phyloP scores from a whole-genome alignment of 306 rosid species.

The Trichosanthes cucumerina region DNA sequence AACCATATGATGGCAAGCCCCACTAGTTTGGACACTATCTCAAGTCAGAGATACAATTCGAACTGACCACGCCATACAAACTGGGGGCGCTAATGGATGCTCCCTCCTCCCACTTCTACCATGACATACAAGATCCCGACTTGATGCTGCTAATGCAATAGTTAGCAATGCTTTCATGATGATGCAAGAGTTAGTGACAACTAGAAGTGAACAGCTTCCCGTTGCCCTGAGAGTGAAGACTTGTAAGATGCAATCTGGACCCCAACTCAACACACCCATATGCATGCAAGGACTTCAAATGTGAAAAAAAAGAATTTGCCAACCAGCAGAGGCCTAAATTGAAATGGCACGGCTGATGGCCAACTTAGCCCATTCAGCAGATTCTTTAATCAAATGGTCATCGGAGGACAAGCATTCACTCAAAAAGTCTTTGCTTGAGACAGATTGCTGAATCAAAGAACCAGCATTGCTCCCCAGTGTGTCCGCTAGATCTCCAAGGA shows the following conservation, averaged over 20 bases:
- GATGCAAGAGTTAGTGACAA: conserved; percentile 89
- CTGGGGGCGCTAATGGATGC: conserved; percentile 2
- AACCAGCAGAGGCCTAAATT: conserved; percentile 38
- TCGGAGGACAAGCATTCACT: conserved; percentile 85
- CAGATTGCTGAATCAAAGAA: conserved; percentile 78
- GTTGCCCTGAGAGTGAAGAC: conserved; percentile 58
- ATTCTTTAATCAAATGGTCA: conserved; percentile 73
- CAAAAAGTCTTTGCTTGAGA: conserved; percentile 77
- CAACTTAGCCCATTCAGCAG: conserved; percentile 95
- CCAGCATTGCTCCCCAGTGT: conserved; percentile 87
- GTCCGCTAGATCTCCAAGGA: conserved; percentile 91
- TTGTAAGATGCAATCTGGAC: conserved; percentile 64
- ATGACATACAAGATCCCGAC: conserved; percentile 33
- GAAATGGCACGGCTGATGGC: conserved; percentile 84
- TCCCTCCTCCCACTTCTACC: conserved; percentile 32
- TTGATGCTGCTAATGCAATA: conserved; percentile 50
- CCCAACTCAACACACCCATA: conserved; percentile 47
- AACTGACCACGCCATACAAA: background rate
- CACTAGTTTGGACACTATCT: conserved; percentile 11
- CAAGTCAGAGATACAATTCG: conserved; percentile 1
- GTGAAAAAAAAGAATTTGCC: conserved; percentile 27
- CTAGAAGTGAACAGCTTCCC: conserved; percentile 43
- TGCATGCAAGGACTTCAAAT: conserved; percentile 68
- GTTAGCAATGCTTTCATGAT: conserved; percentile 66
- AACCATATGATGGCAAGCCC: background rate